Evolutionary conservation across 2,329 filamentous ascomycete genomes (phyloP).

Genomic region (Sclerotinia nivalis): DNA sequence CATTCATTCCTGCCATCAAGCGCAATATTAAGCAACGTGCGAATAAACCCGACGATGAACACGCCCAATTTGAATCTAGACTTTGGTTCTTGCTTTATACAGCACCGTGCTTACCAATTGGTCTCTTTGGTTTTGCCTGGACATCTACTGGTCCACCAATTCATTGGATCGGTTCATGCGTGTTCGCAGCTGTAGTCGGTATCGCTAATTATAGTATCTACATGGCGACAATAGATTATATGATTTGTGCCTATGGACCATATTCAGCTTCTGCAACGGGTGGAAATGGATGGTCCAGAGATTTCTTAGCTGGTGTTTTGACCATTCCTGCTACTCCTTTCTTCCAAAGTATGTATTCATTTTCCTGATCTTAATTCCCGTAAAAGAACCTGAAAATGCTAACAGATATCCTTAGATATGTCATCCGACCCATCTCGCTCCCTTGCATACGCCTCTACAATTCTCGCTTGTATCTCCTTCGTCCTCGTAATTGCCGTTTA

Average conservation of each 20-base stretch:
- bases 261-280: constrained; percentile 75
- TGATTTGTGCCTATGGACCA: constrained; percentile 71
- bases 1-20: constrained; percentile 59
- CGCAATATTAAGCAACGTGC: constrained; percentile 54
- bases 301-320: constrained; percentile 71
- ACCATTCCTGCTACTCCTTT: constrained; percentile 68
- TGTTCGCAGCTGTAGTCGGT: constrained; percentile 66
- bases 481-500: constrained; percentile 64
- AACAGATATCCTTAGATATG: constrained; percentile 28
- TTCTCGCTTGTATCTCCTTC: constrained; percentile 61
- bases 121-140: constrained; percentile 70
- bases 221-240: constrained; percentile 77
- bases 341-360: constrained; percentile 48
- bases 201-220: constrained; percentile 73
- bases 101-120: constrained; percentile 62
- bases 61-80: constrained; percentile 68
- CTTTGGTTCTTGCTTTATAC: constrained; percentile 65
- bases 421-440: constrained; percentile 53
- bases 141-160: constrained; percentile 62
- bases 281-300: constrained; percentile 72
- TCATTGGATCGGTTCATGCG: constrained; percentile 68
- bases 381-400: background rate
- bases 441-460: constrained; percentile 62
- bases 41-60: constrained; percentile 54
- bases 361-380: background rate